Conservation (phyloP, 352 stramenopile genomes). For the Globisporangium apiculatum region DNA sequence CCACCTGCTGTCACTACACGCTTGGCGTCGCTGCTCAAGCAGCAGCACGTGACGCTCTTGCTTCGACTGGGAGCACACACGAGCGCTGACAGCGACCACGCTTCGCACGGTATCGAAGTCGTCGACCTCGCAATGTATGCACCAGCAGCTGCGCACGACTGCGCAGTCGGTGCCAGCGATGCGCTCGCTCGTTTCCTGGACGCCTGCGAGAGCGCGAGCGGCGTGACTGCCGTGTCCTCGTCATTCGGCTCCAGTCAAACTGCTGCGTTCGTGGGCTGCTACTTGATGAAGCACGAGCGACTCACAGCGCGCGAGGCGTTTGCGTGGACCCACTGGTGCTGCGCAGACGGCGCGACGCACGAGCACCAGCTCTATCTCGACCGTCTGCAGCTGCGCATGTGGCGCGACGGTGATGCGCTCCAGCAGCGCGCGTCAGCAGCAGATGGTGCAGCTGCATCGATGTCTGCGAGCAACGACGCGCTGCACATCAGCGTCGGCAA, state of each 20-base stretch:
- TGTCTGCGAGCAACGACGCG: background rate
- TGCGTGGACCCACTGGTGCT: conserved; percentile 93
- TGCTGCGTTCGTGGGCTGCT: conserved; percentile 94
- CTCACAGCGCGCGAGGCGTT: conserved; percentile 94
- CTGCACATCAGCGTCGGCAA: conserved; percentile 57
- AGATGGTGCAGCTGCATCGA: background rate
- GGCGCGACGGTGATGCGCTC: conserved; percentile 38
- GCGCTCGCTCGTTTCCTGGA: conserved; percentile 80
- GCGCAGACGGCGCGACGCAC: conserved; percentile 78
- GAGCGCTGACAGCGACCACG: conserved; percentile 74
- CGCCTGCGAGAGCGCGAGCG: conserved; percentile 70
- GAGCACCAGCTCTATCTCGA: conserved; percentile 89
- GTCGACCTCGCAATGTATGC: conserved; percentile 80
- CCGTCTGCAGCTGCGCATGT: conserved; percentile 82
- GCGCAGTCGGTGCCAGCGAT: conserved; percentile 19
- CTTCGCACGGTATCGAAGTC: conserved; percentile 82
- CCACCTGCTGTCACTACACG: too few species aligned
- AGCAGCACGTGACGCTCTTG: conserved; percentile 83
- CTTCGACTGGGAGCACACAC: conserved; percentile 90
- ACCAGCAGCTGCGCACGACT: conserved; percentile 50
- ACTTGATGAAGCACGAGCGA: conserved; percentile 96
- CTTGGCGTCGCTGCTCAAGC: conserved; percentile 17
- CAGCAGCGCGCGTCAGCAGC: conserved; percentile 10
- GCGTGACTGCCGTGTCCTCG: conserved; percentile 63
- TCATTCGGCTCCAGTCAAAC: conserved; percentile 75